phyloP scores from a whole-genome alignment of 345 rosid genomes.

The Fremontodendron californicum region DNA sequence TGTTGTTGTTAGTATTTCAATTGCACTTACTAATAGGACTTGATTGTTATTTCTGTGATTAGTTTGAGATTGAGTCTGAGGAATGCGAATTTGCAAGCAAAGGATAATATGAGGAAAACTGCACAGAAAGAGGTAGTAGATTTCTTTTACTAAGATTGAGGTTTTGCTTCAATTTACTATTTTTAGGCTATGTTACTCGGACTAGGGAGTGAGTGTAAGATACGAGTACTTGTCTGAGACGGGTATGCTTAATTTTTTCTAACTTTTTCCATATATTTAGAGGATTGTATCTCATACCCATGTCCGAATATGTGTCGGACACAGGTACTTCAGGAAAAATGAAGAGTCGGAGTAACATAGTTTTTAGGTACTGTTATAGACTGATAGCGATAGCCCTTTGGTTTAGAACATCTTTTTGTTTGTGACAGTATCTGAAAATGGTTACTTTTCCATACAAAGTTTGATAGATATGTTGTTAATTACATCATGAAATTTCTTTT shows the following conservation, averaged over 20 bases:
- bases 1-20: neutral
- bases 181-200: no score
- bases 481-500: neutral
- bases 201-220: no score
- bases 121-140: slow-evolving; percentile 70
- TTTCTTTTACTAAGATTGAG: neutral
- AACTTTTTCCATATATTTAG: no score
- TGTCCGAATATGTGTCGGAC: no score
- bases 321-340: no score
- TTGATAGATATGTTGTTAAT: slow-evolving; percentile 2
- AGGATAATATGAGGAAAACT: slow-evolving; percentile 77
- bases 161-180: neutral
- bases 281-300: no score
- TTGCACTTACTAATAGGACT: neutral
- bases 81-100: slow-evolving; percentile 90
- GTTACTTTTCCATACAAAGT: neutral
- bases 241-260: no score
- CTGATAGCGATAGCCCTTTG: neutral
- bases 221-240: no score
- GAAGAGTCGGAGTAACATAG: no score
- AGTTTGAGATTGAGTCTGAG: slow-evolving; percentile 68
- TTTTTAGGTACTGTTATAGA: neutral
- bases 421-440: neutral
- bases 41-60: slow-evolving; percentile 16
- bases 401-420: neutral